Evolutionary conservation across 768 basidiomycete genomes (phyloP).

Genomic region (Boletus subparvulus): DNA sequence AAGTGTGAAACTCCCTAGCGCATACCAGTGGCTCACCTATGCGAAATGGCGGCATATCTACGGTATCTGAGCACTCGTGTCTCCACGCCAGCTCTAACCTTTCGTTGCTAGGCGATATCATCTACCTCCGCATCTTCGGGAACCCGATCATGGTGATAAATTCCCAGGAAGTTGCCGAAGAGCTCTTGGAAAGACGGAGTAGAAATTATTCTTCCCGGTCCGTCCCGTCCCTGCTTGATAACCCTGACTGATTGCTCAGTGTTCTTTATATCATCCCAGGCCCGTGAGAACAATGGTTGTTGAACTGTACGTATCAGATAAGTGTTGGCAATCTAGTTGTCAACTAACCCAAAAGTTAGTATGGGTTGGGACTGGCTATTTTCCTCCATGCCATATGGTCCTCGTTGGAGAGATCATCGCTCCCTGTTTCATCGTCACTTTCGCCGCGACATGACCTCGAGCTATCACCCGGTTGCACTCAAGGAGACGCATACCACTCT

Average conservation of each 20-base stretch:
- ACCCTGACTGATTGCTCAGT: background rate
- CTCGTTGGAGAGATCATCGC: slow-evolving; percentile 38
- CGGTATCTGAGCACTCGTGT: slow-evolving; percentile 27
- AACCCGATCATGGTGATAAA: slow-evolving; percentile 50
- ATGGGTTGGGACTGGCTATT: slow-evolving; percentile 51
- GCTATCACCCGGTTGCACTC: slow-evolving; percentile 28
- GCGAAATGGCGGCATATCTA: slow-evolving; percentile 45
- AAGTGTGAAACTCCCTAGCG: slow-evolving; percentile 32
- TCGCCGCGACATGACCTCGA: slow-evolving; percentile 22
- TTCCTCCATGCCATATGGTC: slow-evolving; percentile 41
- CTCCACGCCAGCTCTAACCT: background rate
- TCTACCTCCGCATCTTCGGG: slow-evolving; percentile 44
- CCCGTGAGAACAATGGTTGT: slow-evolving; percentile 43
- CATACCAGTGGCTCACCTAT: slow-evolving; percentile 47
- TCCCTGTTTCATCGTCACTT: slow-evolving; percentile 41
- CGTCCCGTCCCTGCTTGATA: background rate
- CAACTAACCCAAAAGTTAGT: slow-evolving; percentile 21
- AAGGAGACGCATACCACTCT: slow-evolving; percentile 40
- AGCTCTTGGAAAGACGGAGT: slow-evolving; percentile 48
- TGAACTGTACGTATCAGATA: slow-evolving; percentile 37
- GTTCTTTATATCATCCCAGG: slow-evolving; percentile 16
- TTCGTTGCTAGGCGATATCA: slow-evolving; percentile 41
- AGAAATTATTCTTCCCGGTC: slow-evolving; percentile 43
- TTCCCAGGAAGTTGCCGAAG: slow-evolving; percentile 39
- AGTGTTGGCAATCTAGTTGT: background rate